These are phyloP conservation scores for Globisporangium spinosum DNA, from an alignment of 352 stramenopile genomes.

Conservation along the genomic window DNA sequence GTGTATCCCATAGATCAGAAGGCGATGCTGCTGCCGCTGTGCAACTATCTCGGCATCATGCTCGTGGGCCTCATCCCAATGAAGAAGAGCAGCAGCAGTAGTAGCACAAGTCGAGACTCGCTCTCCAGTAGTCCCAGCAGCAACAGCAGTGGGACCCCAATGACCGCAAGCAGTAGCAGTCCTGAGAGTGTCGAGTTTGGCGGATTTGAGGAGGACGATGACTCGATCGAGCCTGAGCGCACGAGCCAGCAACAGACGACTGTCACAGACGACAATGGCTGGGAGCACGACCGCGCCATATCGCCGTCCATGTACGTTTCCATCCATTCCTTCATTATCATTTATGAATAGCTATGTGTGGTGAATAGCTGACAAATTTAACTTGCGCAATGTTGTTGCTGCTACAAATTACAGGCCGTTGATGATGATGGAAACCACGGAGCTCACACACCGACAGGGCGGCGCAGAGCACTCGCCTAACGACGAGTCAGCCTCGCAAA, in stretches of 20 bases:
- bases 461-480: not conserved
- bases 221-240: slow-evolving; percentile 19
- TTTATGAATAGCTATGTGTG: not conserved
- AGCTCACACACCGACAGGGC: slow-evolving; percentile 46
- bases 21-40: slow-evolving; percentile 83
- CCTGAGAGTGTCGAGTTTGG: slow-evolving; percentile 10
- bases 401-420: not conserved
- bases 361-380: not conserved
- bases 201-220: slow-evolving; percentile 6
- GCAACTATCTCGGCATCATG: slow-evolving; percentile 88
- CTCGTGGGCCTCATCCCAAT: slow-evolving; percentile 64
- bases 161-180: not conserved
- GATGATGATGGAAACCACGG: slow-evolving; percentile 28
- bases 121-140: not conserved
- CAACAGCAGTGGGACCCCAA: not conserved
- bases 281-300: not conserved
- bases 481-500: not conserved
- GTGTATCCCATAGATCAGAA: slow-evolving; percentile 44
- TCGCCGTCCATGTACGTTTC: slow-evolving; percentile 6
- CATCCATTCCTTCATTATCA: not conserved
- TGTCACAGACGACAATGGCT: not conserved
- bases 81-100: slow-evolving; percentile 7
- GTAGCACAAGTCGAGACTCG: not conserved
- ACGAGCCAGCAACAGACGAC: slow-evolving; percentile 8
- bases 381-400: not conserved